phyloP scores from a whole-genome alignment of 768 basidiomycete genomes.

The Leccinum subgranulosum region DNA sequence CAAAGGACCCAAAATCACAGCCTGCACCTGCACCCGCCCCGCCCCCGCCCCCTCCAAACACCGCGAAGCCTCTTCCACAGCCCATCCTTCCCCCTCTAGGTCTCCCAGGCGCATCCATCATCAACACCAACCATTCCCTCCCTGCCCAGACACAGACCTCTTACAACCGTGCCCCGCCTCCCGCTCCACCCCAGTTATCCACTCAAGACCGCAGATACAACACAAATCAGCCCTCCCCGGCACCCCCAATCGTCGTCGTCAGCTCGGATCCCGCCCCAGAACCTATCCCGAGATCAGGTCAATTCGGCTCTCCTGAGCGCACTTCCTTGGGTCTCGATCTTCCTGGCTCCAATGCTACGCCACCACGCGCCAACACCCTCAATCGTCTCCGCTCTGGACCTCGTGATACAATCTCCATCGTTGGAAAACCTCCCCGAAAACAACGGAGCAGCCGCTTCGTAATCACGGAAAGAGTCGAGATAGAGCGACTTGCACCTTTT shows the following conservation, averaged over 20 bases:
- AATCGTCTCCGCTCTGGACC: constrained; percentile 78
- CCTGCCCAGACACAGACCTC: constrained; percentile 37
- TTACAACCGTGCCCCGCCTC: constrained; percentile 44
- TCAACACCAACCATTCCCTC: constrained; percentile 38
- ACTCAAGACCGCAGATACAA: constrained; percentile 60
- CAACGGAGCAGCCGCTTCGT: constrained; percentile 97
- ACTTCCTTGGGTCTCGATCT: constrained; percentile 47
- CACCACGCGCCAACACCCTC: constrained; percentile 65
- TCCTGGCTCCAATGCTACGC: constrained; percentile 42
- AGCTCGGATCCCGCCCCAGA: constrained; percentile 65
- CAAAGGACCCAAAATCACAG: constrained; percentile 55
- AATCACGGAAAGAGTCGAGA: constrained; percentile 93
- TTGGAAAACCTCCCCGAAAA: constrained; percentile 95
- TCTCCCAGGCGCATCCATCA: constrained; percentile 36
- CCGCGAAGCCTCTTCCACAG: constrained; percentile 60
- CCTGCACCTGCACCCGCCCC: constrained; percentile 39
- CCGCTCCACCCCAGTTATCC: constrained; percentile 36
- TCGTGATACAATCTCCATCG: constrained; percentile 95
- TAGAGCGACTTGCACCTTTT: constrained; percentile 91
- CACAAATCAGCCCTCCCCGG: constrained; percentile 41
- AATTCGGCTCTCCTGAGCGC: constrained; percentile 46
- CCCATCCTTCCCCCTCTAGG: constrained; percentile 39
- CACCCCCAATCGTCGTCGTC: constrained; percentile 86
- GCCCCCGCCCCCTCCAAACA: constrained; percentile 63
- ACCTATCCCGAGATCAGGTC: constrained; percentile 38